Conservation (phyloP, 1,284 basidiomycete genomes). For the Naganishia sp. region DNA sequence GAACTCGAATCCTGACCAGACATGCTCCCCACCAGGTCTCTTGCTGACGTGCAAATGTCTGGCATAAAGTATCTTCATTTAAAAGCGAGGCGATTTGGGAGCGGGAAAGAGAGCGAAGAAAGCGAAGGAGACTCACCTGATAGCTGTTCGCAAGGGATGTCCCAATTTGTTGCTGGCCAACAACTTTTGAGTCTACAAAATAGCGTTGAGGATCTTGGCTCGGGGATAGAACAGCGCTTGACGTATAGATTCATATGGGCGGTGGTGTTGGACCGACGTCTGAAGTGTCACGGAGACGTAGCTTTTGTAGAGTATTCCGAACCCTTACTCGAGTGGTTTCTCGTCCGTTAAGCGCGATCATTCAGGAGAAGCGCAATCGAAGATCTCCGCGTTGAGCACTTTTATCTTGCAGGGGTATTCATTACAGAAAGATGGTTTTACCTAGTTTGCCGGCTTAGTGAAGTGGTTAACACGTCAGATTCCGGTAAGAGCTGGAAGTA, state of each 20-base stretch:
- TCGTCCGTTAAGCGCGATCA: slow-evolving; percentile 6
- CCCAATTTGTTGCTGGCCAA: not conserved
- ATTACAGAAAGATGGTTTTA: no score
- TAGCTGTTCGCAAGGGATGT: not conserved
- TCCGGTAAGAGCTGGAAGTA: slow-evolving; percentile 17
- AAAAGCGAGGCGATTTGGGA: not conserved
- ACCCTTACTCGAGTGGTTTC: not conserved
- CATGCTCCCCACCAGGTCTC: slow-evolving; percentile 18
- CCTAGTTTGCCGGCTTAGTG: slow-evolving; percentile 26
- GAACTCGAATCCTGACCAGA: slow-evolving; percentile 3
- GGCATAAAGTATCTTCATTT: slow-evolving; percentile 30
- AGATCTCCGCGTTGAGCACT: no score
- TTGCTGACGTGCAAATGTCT: slow-evolving; percentile 31
- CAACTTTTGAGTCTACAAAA: no score
- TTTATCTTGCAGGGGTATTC: no score
- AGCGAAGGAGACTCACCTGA: slow-evolving; percentile 4
- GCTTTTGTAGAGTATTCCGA: not conserved
- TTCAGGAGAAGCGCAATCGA: slow-evolving; percentile 1
- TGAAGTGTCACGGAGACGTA: not conserved
- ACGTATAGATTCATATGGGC: not conserved
- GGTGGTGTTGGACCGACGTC: not conserved
- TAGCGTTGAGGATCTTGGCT: not conserved
- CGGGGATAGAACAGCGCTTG: not conserved
- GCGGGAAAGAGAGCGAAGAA: not conserved
- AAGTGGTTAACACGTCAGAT: slow-evolving; percentile 30